Evolutionary conservation across 495 filamentous ascomycete genomes (phyloP), one percentile per base, ranked within the genome.

Genomic region (Umbilicaria muhlenbergii): DNA sequence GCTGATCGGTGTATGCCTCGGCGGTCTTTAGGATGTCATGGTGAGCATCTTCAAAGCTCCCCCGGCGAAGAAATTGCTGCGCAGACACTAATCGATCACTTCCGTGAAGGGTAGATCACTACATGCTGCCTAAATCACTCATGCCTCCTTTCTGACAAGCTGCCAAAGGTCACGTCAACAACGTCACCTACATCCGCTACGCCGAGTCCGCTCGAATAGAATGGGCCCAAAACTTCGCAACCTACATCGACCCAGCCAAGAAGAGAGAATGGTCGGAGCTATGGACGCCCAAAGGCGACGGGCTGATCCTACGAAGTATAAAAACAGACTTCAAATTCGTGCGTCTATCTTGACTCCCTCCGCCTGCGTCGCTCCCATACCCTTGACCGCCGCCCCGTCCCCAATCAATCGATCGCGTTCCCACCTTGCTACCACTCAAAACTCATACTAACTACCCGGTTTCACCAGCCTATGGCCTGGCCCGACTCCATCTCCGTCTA

Each of bases 251-350:
- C 54, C 75, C 78, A 0, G 54, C 56, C 18, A 69, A 91, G 47
- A 62, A 69, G 47, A 53, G 64, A 38, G 60, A 76, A 49, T 98
- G 89, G 89, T 61, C 57, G 1, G 75, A 82, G 34, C 64, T 95
- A 15, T 71, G 77, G 65, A 74, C 69, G 24, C 74, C 80, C 1
- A 71, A 57, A 38, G 73, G 74, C 0, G 68, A 72, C 8, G 91
- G 89, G 0, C 50, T 95, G 42, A 94, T 95, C 39, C 58, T 95
- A 54, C 68, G 75, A 53, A 82, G 77, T 42, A 85, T 98, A 40
- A 81, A 74, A 52, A 71, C 80, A 3, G 83, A 94, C 52, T 98
- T 81, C 56, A 95, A 95, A 65, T 92, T 95, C 68, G 86, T 94
- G 63, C 4, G 74, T 67, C 36, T 32, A 5, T 36, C 32, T 24